phyloP scores from a whole-genome alignment of 1,284 basidiomycete species.

The Rhodotorula sp. region DNA sequence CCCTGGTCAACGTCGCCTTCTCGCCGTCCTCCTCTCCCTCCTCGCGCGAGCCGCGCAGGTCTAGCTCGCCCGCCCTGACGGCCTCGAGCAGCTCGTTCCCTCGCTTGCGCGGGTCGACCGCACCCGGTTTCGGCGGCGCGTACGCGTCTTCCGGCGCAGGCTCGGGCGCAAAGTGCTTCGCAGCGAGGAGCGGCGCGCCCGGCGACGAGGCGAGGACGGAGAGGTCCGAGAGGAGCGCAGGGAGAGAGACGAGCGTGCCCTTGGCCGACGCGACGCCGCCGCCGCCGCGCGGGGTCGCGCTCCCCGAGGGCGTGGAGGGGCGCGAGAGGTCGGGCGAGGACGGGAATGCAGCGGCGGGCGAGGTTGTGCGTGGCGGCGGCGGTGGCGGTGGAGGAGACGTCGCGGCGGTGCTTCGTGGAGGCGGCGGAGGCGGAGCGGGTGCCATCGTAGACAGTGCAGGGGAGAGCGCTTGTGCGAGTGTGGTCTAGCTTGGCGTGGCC shows the following conservation, averaged over 20 bases:
- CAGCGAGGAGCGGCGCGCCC: neutral
- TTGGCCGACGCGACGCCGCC: neutral
- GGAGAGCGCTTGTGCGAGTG: no score
- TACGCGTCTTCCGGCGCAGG: neutral
- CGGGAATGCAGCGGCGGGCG: neutral
- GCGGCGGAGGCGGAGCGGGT: no score
- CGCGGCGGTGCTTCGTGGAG: no score
- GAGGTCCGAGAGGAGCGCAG: constrained; percentile 5
- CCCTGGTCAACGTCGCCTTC: neutral
- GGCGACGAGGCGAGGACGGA: neutral
- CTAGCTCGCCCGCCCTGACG: neutral
- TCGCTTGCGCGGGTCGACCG: neutral
- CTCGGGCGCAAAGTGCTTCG: neutral
- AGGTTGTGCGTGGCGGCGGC: neutral
- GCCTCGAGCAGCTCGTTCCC: neutral
- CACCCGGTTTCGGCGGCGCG: neutral
- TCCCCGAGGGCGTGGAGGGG: neutral
- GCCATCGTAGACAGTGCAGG: no score
- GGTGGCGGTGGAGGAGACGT: no score
- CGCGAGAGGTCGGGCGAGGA: constrained; percentile 3
- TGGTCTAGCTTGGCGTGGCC: no score
- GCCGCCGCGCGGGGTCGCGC: neutral
- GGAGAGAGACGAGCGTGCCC: neutral
- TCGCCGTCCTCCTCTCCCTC: neutral
- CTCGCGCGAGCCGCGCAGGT: neutral